Evolutionary conservation across 108 stramenopile species (phyloP), one percentile per base, ranked within the genome.

Genomic region (Skeletonema tropicum): DNA sequence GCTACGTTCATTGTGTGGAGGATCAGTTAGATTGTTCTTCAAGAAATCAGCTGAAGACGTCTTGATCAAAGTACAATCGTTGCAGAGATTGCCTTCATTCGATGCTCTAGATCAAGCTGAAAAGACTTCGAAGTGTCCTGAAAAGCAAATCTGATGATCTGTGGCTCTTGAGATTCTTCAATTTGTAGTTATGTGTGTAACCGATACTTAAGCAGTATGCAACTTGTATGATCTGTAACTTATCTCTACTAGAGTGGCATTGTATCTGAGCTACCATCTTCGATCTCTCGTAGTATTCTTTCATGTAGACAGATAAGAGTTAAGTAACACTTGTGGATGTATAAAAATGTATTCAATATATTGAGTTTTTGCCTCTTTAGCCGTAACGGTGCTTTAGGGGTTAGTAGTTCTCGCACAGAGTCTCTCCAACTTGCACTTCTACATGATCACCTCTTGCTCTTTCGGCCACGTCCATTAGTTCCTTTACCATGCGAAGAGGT

Each of bases 1-100:
- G 33, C 79, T 83, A 10, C 57, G 83, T 14, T 70, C 83, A 3
- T 42, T 79, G 1, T 79, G 73, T 75, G 83, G 83, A 31, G 83
- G 83, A 42, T 79, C 77, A 3, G 83, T 83, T 1, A 42, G 83
- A 62, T 64, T 82, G 33, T 82, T 73, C 30, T 78, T 82, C 64
- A 74, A 42, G 57, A 48, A 76, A 19, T 64, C 72, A 21, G 76
- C 81, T 26, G 72, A 77, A 46, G 71, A 72, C 57, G 66, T 78
- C 10, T 35, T 74, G 46, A 78, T 77, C 60, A 82, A 82, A 49
- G 79, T 80, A 17, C 65, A 66, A 52, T 80, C 79, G 8, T 60
- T 80, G 5, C 79, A 80, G 21, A 48, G 72, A 33, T 45, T 80
- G 17, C 72, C 79, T 38, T 80, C 79, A 3, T 76, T 69, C 29